phyloP scores from a whole-genome alignment of 257 asterid genomes.

The Catharanthus roseus region DNA sequence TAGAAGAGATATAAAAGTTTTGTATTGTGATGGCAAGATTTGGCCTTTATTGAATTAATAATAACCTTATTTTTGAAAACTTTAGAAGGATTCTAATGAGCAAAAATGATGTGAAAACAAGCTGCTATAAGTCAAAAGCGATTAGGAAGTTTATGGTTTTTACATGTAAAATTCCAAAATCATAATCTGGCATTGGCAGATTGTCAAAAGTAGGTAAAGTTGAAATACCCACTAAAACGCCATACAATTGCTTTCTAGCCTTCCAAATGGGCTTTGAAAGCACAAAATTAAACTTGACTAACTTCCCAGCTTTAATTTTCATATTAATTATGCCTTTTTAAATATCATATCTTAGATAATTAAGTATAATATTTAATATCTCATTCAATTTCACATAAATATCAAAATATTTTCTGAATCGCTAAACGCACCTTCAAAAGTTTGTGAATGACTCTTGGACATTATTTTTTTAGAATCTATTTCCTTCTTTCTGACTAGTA shows the following conservation, averaged over 20 bases:
- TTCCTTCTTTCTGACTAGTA: no score
- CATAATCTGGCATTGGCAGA: background rate
- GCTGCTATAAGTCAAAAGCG: background rate
- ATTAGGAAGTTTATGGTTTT: background rate
- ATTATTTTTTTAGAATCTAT: no score
- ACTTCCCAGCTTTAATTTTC: background rate
- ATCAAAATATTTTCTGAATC: no score
- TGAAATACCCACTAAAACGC: conserved; percentile 1
- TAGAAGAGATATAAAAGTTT: no score
- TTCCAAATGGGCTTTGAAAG: background rate
- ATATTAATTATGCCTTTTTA: background rate
- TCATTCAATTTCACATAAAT: background rate
- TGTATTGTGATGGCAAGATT: background rate
- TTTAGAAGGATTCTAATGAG: background rate
- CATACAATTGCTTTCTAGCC: conserved; percentile 1
- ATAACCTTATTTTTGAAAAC: background rate
- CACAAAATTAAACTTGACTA: background rate
- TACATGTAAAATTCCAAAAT: background rate
- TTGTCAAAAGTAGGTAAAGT: background rate
- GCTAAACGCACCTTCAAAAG: no score
- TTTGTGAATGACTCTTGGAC: no score
- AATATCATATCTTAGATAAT: background rate
- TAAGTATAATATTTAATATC: no score
- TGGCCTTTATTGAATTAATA: background rate
- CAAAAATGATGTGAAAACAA: background rate